phyloP scores from a whole-genome alignment of 1,284 basidiomycete species.

The Leccinum griseonigrum region DNA sequence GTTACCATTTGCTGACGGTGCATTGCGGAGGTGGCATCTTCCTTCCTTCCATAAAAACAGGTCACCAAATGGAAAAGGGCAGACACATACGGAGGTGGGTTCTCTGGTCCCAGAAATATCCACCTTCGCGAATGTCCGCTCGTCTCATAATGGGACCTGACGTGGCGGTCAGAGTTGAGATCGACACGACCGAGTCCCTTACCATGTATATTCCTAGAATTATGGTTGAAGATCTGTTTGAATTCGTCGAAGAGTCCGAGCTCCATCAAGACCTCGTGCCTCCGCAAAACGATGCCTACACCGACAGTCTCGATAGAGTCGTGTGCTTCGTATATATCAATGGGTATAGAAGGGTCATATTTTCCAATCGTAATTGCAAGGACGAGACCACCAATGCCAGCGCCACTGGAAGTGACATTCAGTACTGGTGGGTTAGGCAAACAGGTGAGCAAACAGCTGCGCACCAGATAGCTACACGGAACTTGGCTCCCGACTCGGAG shows the following conservation, averaged over 20 bases:
- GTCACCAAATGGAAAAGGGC: background rate
- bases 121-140: conserved; percentile 17
- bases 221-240: background rate
- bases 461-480: conserved; percentile 22
- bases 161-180: background rate
- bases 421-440: background rate
- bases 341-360: conserved; percentile 4
- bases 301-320: conserved; percentile 13
- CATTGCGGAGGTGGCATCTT: conserved; percentile 12
- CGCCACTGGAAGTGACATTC: conserved; percentile 2
- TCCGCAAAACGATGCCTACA: conserved; percentile 15
- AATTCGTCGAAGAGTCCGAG: conserved; percentile 14
- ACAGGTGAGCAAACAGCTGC: background rate
- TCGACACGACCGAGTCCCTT: background rate
- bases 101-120: conserved; percentile 19
- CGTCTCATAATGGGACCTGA: background rate
- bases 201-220: background rate
- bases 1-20: conserved; percentile 26
- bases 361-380: conserved; percentile 19
- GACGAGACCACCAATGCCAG: conserved; percentile 5
- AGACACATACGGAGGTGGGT: conserved; percentile 3
- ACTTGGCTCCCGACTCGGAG: background rate
- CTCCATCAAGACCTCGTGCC: conserved; percentile 10
- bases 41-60: background rate
- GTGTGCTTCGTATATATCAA: conserved; percentile 18